A percentile compares a stretch with the other conserved stretches of the same genome.
Evolutionary conservation across 2,329 filamentous ascomycete species (phyloP).

Genomic region (Laburnicola sp.): DNA sequence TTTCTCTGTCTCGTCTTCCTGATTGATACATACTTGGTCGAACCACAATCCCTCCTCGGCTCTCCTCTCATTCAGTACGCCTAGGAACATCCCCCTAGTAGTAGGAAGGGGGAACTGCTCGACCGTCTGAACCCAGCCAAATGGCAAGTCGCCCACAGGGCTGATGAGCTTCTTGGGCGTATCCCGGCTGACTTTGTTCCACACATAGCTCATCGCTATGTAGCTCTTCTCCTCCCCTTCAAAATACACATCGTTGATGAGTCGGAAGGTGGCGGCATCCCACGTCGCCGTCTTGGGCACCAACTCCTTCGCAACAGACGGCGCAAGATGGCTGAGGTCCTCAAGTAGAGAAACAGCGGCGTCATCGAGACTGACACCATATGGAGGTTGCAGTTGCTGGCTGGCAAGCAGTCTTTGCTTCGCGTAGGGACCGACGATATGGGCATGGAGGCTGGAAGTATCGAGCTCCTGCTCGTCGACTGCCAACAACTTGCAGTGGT

Average conservation of each 20-base stretch:
- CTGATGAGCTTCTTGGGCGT: slow-evolving; percentile 28
- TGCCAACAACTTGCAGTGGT: slow-evolving; percentile 35
- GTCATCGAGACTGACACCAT: neutral
- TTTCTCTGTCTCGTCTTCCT: slow-evolving; percentile 46
- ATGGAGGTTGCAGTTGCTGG: slow-evolving; percentile 2
- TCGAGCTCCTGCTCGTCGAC: slow-evolving; percentile 39
- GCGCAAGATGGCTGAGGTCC: slow-evolving; percentile 31
- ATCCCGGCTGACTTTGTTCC: slow-evolving; percentile 37
- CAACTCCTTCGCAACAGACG: slow-evolving; percentile 38
- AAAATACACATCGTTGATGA: slow-evolving; percentile 43
- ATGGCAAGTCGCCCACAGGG: slow-evolving; percentile 35
- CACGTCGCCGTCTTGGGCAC: slow-evolving; percentile 25
- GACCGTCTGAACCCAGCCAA: slow-evolving; percentile 39
- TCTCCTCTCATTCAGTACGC: slow-evolving; percentile 45
- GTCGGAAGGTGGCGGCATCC: slow-evolving; percentile 39
- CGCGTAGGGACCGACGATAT: slow-evolving; percentile 24
- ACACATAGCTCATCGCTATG: slow-evolving; percentile 51
- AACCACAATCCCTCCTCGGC: slow-evolving; percentile 50
- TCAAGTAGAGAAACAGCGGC: slow-evolving; percentile 30
- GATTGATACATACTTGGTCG: slow-evolving; percentile 51
- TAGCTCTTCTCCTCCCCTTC: slow-evolving; percentile 43
- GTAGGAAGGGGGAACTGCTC: slow-evolving; percentile 47
- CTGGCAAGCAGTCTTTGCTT: slow-evolving; percentile 23
- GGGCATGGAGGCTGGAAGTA: slow-evolving; percentile 30
- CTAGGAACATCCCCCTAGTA: slow-evolving; percentile 46